phyloP scores from a whole-genome alignment of 2,329 filamentous ascomycete species.

The Cordyceps cicadae region DNA sequence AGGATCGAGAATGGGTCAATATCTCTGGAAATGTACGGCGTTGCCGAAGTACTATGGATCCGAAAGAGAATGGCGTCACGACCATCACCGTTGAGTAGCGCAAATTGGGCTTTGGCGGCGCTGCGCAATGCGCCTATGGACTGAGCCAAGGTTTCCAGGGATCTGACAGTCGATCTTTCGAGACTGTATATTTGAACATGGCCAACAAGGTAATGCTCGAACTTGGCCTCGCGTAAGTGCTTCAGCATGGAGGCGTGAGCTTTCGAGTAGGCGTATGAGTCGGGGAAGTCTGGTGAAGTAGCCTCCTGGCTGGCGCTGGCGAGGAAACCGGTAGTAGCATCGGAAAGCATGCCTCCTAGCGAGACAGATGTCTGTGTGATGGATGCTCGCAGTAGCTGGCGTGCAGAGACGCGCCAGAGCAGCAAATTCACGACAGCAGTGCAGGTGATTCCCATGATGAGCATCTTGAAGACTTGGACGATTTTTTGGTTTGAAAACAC shows the following conservation, averaged over 20 bases:
- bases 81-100: constrained; percentile 52
- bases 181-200: constrained; percentile 67
- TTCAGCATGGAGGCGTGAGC: constrained; percentile 58
- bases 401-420: constrained; percentile 67
- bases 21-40: background rate
- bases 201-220: constrained; percentile 73
- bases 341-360: constrained; percentile 67
- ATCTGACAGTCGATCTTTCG: constrained; percentile 68
- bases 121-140: constrained; percentile 79
- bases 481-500: constrained; percentile 59
- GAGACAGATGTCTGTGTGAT: constrained; percentile 65
- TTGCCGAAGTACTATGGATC: background rate
- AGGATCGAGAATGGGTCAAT: background rate
- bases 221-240: constrained; percentile 71
- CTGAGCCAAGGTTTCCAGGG: constrained; percentile 72
- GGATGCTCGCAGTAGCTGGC: constrained; percentile 59
- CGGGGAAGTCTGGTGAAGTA: constrained; percentile 15
- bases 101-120: constrained; percentile 78
- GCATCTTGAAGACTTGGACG: constrained; percentile 58
- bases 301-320: constrained; percentile 63
- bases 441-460: constrained; percentile 64
- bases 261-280: constrained; percentile 51
- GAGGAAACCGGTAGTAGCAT: constrained; percentile 74
- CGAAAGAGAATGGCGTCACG: constrained; percentile 2
- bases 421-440: constrained; percentile 63